phyloP scores from a whole-genome alignment of 164 flowering plant genomes.

The Macadamia integrifolia region DNA sequence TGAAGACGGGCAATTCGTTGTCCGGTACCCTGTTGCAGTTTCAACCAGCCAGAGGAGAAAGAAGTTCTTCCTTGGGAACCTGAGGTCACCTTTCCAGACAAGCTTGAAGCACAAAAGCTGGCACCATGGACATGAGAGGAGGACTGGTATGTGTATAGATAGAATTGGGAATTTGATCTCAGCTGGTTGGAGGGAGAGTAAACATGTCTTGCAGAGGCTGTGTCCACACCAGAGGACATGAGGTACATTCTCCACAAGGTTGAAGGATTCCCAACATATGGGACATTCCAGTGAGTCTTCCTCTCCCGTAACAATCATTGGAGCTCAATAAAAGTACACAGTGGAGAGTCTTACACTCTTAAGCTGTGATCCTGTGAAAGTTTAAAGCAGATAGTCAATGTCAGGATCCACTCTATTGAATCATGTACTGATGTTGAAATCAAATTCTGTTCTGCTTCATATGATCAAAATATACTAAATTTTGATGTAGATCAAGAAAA shows the following conservation, averaged over 20 bases:
- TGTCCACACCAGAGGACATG: conserved; percentile 80
- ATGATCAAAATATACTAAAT: no score
- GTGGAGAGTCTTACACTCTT: not conserved
- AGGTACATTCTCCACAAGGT: conserved; percentile 66
- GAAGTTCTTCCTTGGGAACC: conserved; percentile 63
- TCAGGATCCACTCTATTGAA: no score
- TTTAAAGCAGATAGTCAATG: no score
- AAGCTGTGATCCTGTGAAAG: no score
- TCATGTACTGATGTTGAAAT: no score
- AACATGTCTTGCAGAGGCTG: conserved; percentile 65
- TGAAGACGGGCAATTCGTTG: conserved; percentile 15
- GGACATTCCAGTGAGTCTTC: conserved; percentile 75
- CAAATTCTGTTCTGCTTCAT: no score
- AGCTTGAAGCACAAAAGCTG: conserved; percentile 47
- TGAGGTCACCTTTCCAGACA: conserved; percentile 52
- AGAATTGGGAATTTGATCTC: conserved; percentile 38
- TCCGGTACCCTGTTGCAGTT: conserved; percentile 50
- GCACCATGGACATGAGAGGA: conserved; percentile 83
- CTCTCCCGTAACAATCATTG: conserved; percentile 8
- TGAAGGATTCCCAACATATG: conserved; percentile 74
- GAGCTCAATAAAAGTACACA: not conserved
- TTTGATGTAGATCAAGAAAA: no score
- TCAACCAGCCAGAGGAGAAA: conserved; percentile 79
- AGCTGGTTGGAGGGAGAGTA: conserved; percentile 49
- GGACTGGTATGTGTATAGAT: conserved; percentile 49